Evolutionary conservation across 75 land plant species (phyloP).

Genomic region (Cunninghamia lanceolata): DNA sequence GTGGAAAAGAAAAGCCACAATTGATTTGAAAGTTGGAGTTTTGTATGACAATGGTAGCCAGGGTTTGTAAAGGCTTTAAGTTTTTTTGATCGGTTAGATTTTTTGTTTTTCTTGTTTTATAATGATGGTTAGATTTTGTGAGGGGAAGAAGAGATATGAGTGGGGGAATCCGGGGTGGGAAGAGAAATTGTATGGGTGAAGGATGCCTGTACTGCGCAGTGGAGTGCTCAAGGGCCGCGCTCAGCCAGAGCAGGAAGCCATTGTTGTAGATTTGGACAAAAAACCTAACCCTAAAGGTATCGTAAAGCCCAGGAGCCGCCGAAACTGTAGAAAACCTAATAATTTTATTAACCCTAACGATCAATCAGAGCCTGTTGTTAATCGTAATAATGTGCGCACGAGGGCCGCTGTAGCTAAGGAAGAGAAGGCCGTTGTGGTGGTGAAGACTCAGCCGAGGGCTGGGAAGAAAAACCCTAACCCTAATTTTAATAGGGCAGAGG

Average conservation of each 20-base stretch:
- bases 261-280: slow-evolving; percentile 10
- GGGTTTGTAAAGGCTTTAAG: not conserved
- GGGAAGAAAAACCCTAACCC: not conserved
- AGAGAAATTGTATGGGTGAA: slow-evolving; percentile 23
- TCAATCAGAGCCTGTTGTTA: slow-evolving; percentile 2
- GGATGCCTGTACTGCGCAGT: slow-evolving; percentile 46
- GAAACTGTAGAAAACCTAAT: slow-evolving; percentile 1
- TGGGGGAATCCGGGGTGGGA: not conserved
- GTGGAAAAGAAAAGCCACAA: not conserved
- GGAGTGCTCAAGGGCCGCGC: slow-evolving; percentile 47
- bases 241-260: slow-evolving; percentile 9
- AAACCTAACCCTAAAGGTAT: not conserved
- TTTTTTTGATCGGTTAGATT: not conserved
- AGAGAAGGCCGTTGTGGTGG: slow-evolving; percentile 7
- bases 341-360: not conserved
- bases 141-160: not conserved
- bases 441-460: not conserved
- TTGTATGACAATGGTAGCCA: not conserved
- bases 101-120: not conserved
- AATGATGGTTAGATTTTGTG: not conserved
- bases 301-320: not conserved
- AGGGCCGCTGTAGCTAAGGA: slow-evolving; percentile 36
- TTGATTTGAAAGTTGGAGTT: not conserved
- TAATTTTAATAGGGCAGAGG: not conserved
- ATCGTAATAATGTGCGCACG: slow-evolving; percentile 18